phyloP scores from a whole-genome alignment of 306 rosid genomes.

The Luffa acutangula region DNA sequence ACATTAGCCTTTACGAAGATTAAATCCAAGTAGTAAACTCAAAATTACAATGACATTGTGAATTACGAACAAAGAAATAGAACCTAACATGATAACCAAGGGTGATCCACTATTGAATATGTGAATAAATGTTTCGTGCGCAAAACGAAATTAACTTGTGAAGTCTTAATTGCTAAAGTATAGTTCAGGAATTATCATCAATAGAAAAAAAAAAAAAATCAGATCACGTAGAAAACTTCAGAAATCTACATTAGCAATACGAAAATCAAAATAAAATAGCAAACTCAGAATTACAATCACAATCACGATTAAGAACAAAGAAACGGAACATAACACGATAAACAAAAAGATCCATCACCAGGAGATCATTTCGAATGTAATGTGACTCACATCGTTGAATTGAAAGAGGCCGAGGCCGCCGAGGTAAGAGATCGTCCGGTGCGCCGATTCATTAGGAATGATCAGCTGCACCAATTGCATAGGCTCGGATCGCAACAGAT shows the following conservation, averaged over 20 bases:
- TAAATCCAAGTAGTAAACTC: neutral
- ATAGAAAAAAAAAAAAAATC: neutral
- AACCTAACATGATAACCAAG: neutral
- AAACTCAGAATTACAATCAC: neutral
- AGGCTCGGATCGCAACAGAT: constrained; percentile 79
- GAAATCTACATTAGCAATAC: neutral
- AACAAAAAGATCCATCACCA: neutral
- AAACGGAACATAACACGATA: neutral
- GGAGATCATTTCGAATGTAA: neutral
- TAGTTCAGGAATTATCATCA: neutral
- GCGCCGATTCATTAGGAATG: constrained; percentile 68
- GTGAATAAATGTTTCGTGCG: neutral
- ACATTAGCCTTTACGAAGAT: neutral
- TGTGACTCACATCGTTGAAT: constrained; percentile 50
- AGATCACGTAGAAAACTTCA: neutral
- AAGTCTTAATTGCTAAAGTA: neutral
- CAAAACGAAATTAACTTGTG: neutral
- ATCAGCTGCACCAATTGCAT: constrained; percentile 81
- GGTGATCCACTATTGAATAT: neutral
- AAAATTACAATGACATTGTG: neutral
- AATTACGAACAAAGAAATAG: neutral
- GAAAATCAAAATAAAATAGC: neutral
- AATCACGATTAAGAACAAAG: neutral
- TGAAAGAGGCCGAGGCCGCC: constrained; percentile 80
- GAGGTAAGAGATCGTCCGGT: constrained; percentile 45